Evolutionary conservation across 1,139 yeast genomes (phyloP).

Genomic region (Fermentozyma sake): DNA sequence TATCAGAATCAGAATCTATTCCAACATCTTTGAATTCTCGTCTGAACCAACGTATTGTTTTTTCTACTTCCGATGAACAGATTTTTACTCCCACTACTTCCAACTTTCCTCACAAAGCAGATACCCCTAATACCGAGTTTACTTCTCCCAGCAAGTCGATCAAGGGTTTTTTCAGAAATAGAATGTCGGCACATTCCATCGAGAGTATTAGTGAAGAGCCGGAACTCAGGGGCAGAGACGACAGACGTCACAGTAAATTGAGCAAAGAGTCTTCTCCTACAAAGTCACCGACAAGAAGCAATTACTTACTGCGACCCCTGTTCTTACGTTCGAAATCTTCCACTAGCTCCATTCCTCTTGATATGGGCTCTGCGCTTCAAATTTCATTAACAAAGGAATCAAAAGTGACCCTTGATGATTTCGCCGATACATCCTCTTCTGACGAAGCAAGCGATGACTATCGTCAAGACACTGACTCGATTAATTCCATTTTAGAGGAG

Average conservation of each 20-base stretch:
- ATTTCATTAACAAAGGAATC: slow-evolving; percentile 5
- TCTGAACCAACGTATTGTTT: too few relatives aligned
- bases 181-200: slow-evolving; percentile 23
- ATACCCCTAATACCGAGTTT: slow-evolving; percentile 9
- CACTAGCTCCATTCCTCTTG: too few relatives aligned
- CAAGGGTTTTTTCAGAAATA: slow-evolving; percentile 22
- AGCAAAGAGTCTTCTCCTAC: slow-evolving; percentile 8
- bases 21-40: too few relatives aligned
- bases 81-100: too few relatives aligned
- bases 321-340: slow-evolving; percentile 21
- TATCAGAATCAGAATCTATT: too few relatives aligned
- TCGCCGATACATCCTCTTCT: slow-evolving; percentile 39
- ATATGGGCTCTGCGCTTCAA: too few relatives aligned
- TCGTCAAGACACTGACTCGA: slow-evolving; percentile 25
- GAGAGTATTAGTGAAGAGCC: slow-evolving; percentile 27
- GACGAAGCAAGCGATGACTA: slow-evolving; percentile 12
- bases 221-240: slow-evolving; percentile 10
- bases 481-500: slow-evolving; percentile 30
- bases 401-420: slow-evolving; percentile 28
- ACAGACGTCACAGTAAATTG: slow-evolving; percentile 1
- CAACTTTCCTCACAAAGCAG: too few relatives aligned
- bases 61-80: too few relatives aligned
- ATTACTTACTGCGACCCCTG: slow-evolving; percentile 17
- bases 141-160: slow-evolving; percentile 27
- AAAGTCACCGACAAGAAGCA: slow-evolving; percentile 11